A percentile compares a stretch with the other conserved stretches of the same genome.
These are phyloP conservation scores for Millerago galiae DNA, from an alignment of 805 yeast species.

Conservation along the genomic window DNA sequence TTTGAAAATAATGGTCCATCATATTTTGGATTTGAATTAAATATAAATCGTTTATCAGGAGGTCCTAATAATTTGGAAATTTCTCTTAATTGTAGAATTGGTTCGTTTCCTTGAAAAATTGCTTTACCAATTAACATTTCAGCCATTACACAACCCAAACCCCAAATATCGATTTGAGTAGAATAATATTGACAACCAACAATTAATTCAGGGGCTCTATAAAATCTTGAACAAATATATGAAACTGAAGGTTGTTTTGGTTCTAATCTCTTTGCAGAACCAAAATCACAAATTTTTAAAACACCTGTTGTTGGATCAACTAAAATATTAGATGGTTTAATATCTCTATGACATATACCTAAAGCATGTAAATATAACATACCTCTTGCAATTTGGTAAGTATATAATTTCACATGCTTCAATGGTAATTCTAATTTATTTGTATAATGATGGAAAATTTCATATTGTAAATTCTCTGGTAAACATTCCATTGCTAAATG, in stretches of 20 bases:
- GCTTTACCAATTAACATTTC: slow-evolving; percentile 91
- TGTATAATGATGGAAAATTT: slow-evolving; percentile 62
- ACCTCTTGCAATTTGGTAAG: slow-evolving; percentile 76
- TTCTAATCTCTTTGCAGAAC: slow-evolving; percentile 76
- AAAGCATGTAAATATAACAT: slow-evolving; percentile 77
- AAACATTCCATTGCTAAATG: slow-evolving; percentile 83
- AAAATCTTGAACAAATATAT: slow-evolving; percentile 92
- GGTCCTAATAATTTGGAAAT: slow-evolving; percentile 88
- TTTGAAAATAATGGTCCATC: slow-evolving; percentile 68
- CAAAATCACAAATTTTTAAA: slow-evolving; percentile 79
- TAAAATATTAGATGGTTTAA: slow-evolving; percentile 75
- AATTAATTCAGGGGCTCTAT: slow-evolving; percentile 93
- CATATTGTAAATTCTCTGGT: slow-evolving; percentile 73
- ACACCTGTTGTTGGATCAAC: slow-evolving; percentile 64
- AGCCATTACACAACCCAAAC: slow-evolving; percentile 92
- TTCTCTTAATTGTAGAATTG: slow-evolving; percentile 81
- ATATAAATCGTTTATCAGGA: slow-evolving; percentile 67
- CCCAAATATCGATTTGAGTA: slow-evolving; percentile 95
- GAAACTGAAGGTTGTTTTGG: slow-evolving; percentile 84
- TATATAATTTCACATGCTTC: slow-evolving; percentile 68
- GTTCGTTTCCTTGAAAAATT: slow-evolving; percentile 91
- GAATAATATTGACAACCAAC: slow-evolving; percentile 86
- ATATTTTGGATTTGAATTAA: slow-evolving; percentile 68
- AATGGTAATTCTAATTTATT: slow-evolving; percentile 58
- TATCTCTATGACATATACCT: slow-evolving; percentile 79